phyloP scores from a whole-genome alignment of 2,329 filamentous ascomycete species.

The Trichoderma atroviride region DNA sequence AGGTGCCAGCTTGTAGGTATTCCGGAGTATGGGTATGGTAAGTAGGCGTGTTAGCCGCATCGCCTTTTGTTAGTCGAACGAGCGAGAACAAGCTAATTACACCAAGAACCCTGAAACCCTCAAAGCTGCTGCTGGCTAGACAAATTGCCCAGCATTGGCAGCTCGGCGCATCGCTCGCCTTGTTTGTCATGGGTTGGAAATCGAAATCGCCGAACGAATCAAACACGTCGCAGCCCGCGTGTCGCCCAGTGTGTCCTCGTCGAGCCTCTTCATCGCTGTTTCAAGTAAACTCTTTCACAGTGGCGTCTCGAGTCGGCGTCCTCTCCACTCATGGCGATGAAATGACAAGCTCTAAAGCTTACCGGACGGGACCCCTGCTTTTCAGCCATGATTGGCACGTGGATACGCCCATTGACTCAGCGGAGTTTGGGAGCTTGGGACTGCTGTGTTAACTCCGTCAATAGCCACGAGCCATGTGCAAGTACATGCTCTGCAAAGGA shows the following conservation, averaged over 20 bases:
- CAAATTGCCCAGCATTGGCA: background rate
- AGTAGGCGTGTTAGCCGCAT: background rate
- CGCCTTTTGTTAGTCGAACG: background rate
- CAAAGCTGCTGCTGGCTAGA: background rate
- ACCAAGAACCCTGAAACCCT: background rate
- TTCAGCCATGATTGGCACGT: conserved; percentile 15
- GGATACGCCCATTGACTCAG: conserved; percentile 7
- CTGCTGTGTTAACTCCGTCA: background rate
- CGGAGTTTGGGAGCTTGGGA: background rate
- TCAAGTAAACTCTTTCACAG: background rate
- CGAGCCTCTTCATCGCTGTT: background rate
- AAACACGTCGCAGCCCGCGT: background rate
- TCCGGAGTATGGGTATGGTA: background rate
- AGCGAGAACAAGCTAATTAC: background rate
- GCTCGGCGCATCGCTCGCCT: background rate
- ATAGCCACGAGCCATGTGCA: too few relatives aligned
- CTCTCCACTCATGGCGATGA: background rate
- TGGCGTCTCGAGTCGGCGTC: conserved; percentile 17
- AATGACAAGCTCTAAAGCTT: conserved; percentile 16
- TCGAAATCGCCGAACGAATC: background rate
- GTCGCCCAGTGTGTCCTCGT: background rate
- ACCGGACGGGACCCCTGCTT: conserved; percentile 18
- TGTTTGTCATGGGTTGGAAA: background rate
- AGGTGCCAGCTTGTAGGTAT: too few relatives aligned
- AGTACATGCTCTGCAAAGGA: background rate